Evolutionary conservation across 2,329 filamentous ascomycete species (phyloP).

Genomic region (Sordariomycetes sp.): DNA sequence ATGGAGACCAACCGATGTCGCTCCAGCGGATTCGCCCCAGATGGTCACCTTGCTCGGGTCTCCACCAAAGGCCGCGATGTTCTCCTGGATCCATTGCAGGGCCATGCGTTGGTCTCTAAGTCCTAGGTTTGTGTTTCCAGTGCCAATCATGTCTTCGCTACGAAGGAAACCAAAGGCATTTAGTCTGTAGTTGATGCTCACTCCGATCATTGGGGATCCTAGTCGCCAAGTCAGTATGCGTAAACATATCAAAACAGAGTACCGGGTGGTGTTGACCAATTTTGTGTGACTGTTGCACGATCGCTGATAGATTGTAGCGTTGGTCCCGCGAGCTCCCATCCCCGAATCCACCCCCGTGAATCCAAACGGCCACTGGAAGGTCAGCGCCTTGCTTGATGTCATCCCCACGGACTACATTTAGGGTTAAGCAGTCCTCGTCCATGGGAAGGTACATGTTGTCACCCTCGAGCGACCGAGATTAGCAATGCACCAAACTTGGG

Average conservation of each 20-base stretch:
- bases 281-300: conserved; percentile 43
- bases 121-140: conserved; percentile 37
- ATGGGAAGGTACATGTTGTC: conserved; percentile 21
- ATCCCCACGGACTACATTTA: conserved; percentile 31
- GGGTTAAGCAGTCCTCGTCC: conserved; percentile 38
- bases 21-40: conserved; percentile 38
- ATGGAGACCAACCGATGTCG: conserved; percentile 33
- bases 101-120: conserved; percentile 39
- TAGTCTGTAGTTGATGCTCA: conserved; percentile 45
- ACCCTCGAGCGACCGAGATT: too few relatives aligned
- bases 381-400: conserved; percentile 22
- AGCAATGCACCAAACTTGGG: too few relatives aligned
- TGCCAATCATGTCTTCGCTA: conserved; percentile 29
- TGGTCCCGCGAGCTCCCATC: conserved; percentile 36
- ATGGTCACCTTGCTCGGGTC: conserved; percentile 31
- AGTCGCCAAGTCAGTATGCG: too few relatives aligned
- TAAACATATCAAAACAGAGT: too few relatives aligned
- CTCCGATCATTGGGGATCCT: conserved; percentile 44
- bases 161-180: conserved; percentile 45
- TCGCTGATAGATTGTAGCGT: conserved; percentile 50
- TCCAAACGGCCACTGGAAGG: conserved; percentile 52
- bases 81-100: conserved; percentile 41
- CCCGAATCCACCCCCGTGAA: conserved; percentile 31
- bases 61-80: conserved; percentile 24
- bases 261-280: too few relatives aligned